These are phyloP conservation scores for Cymbopogon citratus DNA, from an alignment of 176 grass and related monocot species.

Conservation along the genomic window DNA sequence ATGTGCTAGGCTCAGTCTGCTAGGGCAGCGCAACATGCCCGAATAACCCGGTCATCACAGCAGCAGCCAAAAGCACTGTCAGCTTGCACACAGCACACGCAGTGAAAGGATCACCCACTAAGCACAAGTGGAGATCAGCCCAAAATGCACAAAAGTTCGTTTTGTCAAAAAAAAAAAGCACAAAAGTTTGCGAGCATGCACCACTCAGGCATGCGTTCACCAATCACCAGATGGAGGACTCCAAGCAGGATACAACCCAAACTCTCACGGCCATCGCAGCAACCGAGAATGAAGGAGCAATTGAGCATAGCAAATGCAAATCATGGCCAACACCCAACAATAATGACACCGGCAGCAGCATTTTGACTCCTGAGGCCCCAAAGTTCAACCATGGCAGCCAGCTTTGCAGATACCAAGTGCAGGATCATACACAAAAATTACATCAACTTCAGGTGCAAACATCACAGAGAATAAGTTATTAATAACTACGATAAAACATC, in stretches of 20 bases:
- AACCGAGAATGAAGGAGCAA: constrained; percentile 20
- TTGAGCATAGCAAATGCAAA: constrained; percentile 19
- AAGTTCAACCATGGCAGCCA: constrained; percentile 2
- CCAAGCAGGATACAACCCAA: constrained; percentile 6
- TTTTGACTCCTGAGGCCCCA: background rate
- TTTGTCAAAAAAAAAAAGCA: too few relatives aligned
- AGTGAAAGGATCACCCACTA: constrained; percentile 29
- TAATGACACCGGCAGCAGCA: constrained; percentile 19
- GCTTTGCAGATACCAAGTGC: constrained; percentile 4
- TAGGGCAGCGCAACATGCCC: constrained; percentile 9
- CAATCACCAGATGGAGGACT: background rate
- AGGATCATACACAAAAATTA: constrained; percentile 9
- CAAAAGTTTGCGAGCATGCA: constrained; percentile 33
- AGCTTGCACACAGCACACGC: constrained; percentile 31
- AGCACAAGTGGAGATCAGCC: background rate
- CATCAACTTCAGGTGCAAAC: constrained; percentile 22
- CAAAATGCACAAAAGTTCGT: constrained; percentile 30
- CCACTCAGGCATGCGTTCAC: background rate
- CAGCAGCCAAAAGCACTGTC: background rate
- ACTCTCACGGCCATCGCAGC: constrained; percentile 15
- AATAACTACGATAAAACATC: constrained; percentile 24
- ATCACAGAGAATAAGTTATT: constrained; percentile 11
- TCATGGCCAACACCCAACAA: constrained; percentile 22
- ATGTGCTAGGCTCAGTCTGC: background rate
- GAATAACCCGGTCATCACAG: background rate